Conservation (phyloP, 805 yeast genomes). For the Candida nanaspora region DNA sequence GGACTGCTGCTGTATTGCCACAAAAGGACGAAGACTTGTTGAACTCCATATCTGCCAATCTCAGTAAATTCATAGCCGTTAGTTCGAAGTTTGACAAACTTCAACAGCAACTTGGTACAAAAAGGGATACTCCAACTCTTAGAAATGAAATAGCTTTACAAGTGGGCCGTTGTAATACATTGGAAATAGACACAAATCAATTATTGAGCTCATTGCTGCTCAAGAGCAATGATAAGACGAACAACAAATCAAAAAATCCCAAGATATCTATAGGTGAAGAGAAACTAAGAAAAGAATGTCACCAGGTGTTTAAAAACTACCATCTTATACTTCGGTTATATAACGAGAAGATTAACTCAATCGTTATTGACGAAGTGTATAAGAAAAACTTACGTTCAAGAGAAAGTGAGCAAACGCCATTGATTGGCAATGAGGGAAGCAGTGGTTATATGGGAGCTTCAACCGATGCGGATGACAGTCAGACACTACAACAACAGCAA, state of each 20-base stretch:
- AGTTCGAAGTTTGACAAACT: conserved; percentile 44
- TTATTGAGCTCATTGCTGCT: conserved; percentile 8
- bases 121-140: conserved; percentile 34
- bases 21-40: conserved; percentile 3
- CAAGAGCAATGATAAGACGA: background rate
- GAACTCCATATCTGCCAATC: conserved; percentile 28
- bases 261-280: conserved; percentile 34
- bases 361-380: conserved; percentile 24
- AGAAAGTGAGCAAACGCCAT: conserved; percentile 32
- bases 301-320: conserved; percentile 40
- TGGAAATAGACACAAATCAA: conserved; percentile 10
- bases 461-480: no score
- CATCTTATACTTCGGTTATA: conserved; percentile 37
- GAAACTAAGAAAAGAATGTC: conserved; percentile 50
- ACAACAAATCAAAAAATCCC: conserved; percentile 4
- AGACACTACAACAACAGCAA: conserved; percentile 19
- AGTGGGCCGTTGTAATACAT: conserved; percentile 10
- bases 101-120: conserved; percentile 44
- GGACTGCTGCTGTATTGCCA: no score
- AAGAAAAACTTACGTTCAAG: conserved; percentile 3
- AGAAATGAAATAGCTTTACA: conserved; percentile 26
- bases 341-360: conserved; percentile 39
- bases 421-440: conserved; percentile 3
- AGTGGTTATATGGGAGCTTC: no score
- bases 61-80: conserved; percentile 40